Evolutionary conservation across 768 basidiomycete genomes (phyloP), one percentile per base, ranked within the genome.

Genomic region (Lentinula sp.): DNA sequence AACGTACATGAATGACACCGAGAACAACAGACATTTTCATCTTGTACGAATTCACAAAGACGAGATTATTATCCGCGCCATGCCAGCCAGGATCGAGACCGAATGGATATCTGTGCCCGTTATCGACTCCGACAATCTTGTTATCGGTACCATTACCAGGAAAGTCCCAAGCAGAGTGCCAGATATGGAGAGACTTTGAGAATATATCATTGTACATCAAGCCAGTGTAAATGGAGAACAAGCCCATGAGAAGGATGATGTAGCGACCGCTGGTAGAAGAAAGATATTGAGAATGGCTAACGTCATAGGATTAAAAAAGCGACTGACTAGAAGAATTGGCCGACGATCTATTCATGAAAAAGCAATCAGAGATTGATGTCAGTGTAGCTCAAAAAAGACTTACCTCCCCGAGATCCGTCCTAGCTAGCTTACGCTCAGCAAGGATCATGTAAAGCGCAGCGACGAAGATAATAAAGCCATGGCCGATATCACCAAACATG

Each of bases 401-500:
- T 61, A 87, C 87, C 76, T 93, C 95, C 67, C 84, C 89, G 23
- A 95, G 77, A 64, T 87, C 86, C 16, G 75, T 74, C 69, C 87
- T 91, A 4, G 82, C 86, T 69, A 93, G 80, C 68, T 83, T 87
- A 73, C 82, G 85, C 75, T 99, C 97, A n/a, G 82, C 78, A 59
- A 89, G 59, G 70, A 98, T 93, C 92, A 98, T 94, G 61, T 83
- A 86, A 1, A 87, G 61, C 3, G 93, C 96, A 16, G 87, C 84
- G 45, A 81, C 68, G 64, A 90, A 81, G 67, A 92, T 89, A 68
- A 98, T 86, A 62, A 84, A 77, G 34, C 94, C 97, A 74, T 99
- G 97, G 3, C 97, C 97, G 69, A 98, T 91, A 74, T 99, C 97
- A 68, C 97, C 97, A 70, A 99, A 99, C 97, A 99, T 99, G 76